Evolutionary conservation across 2,329 filamentous ascomycete species (phyloP).

Genomic region (Aspergillus ustus): DNA sequence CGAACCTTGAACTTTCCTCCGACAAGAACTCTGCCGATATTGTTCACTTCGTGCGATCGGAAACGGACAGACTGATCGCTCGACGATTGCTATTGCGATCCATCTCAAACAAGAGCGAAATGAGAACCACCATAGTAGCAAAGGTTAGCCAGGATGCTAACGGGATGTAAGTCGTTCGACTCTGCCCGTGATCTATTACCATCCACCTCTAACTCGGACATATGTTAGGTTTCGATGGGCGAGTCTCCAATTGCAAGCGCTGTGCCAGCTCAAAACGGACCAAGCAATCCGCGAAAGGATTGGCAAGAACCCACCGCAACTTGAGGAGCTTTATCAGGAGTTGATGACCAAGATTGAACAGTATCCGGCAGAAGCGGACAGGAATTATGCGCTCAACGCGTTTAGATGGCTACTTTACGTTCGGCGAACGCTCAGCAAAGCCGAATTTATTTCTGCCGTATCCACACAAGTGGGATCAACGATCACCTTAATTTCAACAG

Average conservation of each 20-base stretch:
- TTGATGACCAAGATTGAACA: no score
- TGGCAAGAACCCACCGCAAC: background rate
- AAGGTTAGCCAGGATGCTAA: no score
- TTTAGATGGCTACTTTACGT: no score
- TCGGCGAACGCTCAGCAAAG: no score
- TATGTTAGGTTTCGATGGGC: background rate
- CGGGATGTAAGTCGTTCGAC: no score
- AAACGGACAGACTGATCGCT: background rate
- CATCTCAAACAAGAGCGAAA: background rate
- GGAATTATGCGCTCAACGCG: no score
- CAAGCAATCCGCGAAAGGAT: background rate
- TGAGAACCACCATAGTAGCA: no score
- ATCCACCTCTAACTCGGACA: background rate
- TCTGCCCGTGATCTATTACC: no score
- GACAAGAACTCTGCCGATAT: background rate
- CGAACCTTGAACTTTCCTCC: background rate
- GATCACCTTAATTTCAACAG: no score
- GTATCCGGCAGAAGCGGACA: no score
- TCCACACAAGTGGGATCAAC: no score
- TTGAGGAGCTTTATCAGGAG: background rate
- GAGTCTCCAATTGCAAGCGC: background rate
- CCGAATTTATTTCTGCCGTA: no score
- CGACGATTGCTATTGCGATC: background rate
- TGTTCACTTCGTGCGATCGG: background rate
- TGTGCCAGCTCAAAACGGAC: background rate